Base-by-base conservation (phyloP, 1,139 yeast genomes). In the Candida sojae region DNA sequence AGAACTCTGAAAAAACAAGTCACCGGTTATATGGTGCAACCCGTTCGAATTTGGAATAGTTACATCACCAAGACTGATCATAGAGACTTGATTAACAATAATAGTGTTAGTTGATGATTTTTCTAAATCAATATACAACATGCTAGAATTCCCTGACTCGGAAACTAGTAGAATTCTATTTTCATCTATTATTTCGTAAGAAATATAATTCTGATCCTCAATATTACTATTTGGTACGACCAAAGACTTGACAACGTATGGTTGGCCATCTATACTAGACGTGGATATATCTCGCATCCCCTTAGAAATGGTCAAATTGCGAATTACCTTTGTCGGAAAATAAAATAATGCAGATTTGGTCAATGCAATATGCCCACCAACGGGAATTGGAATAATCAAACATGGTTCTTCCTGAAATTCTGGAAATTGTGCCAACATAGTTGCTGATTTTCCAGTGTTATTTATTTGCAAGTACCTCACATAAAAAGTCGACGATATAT, bases 401-500 rank as follows among this genome's bases (percentile, higher is more conserved):
- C 67, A 55, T 0, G 79, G 78, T 1, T 69, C 64, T 4, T 61
- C 68, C 1, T 64, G 64, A 50, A 75, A 75, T 43, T 62, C 68
- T n/a, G 64, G 64, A 51, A 66, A 67, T 48, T 73, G 77, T 25
- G 56, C 51, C 6, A 48, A n/a, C 25, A 33, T 33, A 10, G 21
- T 4, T 68, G 42, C 0, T 39, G 45, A 28, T 63, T 49, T 2
- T 45, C 47, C 9, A 47, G 51, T 5, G 47, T 44, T 1, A 37
- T 31, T 6, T 44, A 66, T 48, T 12, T 53, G 44, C 51, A 70
- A 71, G 49, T 58, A 64, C 31, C 79, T 55, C 40, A 74, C 49
- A 3, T 72, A 67, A 46, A 61, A 66, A 39, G 62, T 59, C 51
- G 65, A 69, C 42, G 68, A 66, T 41, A 66, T 65, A 47, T 73